Evolutionary conservation across 2,329 filamentous ascomycete species (phyloP), one percentile per base, ranked within the genome.

Genomic region (Fusarium sp.): DNA sequence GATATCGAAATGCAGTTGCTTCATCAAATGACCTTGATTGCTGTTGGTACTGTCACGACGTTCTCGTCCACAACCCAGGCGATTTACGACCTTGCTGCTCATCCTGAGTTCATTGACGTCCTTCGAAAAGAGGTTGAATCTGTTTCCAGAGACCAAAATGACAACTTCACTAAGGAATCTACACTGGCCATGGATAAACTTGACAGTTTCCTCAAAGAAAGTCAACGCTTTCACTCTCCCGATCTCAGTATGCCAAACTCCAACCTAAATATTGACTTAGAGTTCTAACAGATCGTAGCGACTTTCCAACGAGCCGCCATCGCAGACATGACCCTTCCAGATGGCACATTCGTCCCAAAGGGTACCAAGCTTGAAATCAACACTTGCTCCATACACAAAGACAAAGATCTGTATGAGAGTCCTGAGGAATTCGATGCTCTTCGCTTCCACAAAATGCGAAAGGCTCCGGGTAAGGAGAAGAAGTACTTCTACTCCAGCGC

Each of bases 151-250:
- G 53, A 61, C 21, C 5, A 20, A 6, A 18, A 53, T 11, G 43
- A 57, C 0, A 26, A 37, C 1, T 68, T 68, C 0, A 46, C 37
- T 0, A 52, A 41, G 0, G 63, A 64, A 1, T 67, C 62, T 0
- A 35, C 42, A 0, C 8, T 35, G 1, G 44, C 42, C 0, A 64
- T 68, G 63, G 50, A 68, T 18, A 73, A 73, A 8, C 68, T 74
- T 1, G 72, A 74, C 28, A 70, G 70, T 2, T 74, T 72, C 12
- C 62, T 74, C 20, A 72, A 71, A 8, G 72, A 75, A 29, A 72
- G 66, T 2, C 73, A 73, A 15, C 55, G 73, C 1, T 56, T 73
- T 3, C 52, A 66, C 9, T 74, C 73, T 1, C 68, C 71, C 0
- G 66, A 73, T 24, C 48, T 70, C 3, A 68, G 71, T 73, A 56